A percentile compares a stretch with the other conserved stretches of the same genome.
Evolutionary conservation across 176 grass and related monocot species (phyloP).

Genomic region (Juncus inflexus): DNA sequence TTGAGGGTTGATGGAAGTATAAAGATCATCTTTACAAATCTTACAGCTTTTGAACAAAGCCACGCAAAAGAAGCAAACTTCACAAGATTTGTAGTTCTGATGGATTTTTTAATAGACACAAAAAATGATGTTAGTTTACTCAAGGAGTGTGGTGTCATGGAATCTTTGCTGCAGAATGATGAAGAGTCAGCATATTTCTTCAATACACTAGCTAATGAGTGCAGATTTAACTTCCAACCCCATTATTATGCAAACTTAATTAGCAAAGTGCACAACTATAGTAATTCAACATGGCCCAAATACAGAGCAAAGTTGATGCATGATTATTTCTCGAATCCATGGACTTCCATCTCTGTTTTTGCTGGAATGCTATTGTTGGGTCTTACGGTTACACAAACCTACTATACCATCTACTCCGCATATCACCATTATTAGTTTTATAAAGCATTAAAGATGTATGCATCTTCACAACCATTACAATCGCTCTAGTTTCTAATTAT

Average conservation of each 20-base stretch:
- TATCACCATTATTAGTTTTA: too few species aligned
- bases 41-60: constrained; percentile 46
- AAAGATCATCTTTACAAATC: constrained; percentile 18
- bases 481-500: too few species aligned
- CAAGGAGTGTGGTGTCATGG: background rate
- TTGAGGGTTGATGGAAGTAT: constrained; percentile 29
- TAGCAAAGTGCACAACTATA: constrained; percentile 12
- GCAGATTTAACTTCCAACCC: too few species aligned
- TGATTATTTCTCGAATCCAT: constrained; percentile 41
- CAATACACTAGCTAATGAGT: background rate
- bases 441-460: too few species aligned
- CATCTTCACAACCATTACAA: too few species aligned
- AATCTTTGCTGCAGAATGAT: constrained; percentile 11
- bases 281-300: background rate
- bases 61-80: background rate
- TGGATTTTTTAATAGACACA: constrained; percentile 12
- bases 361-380: constrained; percentile 1
- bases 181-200: background rate
- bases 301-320: constrained; percentile 26
- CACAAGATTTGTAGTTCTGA: constrained; percentile 1
- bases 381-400: constrained; percentile 12
- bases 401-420: constrained; percentile 9
- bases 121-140: constrained; percentile 34
- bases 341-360: constrained; percentile 28
- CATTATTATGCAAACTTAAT: constrained; percentile 22